A percentile compares a stretch with the other conserved stretches of the same genome.
phyloP scores from a whole-genome alignment of 2,329 filamentous ascomycete species.

The Lachnellula hyalina region DNA sequence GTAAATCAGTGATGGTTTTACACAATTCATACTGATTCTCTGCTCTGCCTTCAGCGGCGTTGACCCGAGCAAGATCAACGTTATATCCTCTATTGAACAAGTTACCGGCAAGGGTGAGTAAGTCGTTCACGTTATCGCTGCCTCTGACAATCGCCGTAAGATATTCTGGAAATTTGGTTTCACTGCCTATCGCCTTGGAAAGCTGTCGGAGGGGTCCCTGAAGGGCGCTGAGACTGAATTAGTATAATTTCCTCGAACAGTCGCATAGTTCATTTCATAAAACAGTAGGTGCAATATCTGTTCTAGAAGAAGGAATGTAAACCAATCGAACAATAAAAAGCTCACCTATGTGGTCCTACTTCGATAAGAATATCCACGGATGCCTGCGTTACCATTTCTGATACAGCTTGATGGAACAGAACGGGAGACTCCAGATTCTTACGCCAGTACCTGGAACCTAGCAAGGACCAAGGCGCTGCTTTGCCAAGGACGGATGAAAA shows the following conservation, averaged over 20 bases:
- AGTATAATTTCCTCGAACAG: no score
- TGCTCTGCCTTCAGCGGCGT: no score
- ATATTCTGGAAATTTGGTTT: not conserved
- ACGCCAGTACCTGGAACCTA: constrained; percentile 37
- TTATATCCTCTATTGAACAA: constrained; percentile 43
- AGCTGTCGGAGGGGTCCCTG: not conserved
- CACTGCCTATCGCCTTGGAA: constrained; percentile 31
- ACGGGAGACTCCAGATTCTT: constrained; percentile 41
- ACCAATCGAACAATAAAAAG: no score
- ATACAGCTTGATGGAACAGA: constrained; percentile 27
- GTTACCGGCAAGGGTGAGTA: constrained; percentile 35
- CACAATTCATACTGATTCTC: no score
- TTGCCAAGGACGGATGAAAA: not conserved
- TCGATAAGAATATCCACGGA: constrained; percentile 4
- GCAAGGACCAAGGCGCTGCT: not conserved
- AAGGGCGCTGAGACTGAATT: not conserved
- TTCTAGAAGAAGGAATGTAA: no score
- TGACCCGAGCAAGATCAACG: not conserved
- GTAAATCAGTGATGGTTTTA: constrained; percentile 36
- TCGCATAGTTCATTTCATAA: no score
- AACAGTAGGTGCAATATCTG: no score
- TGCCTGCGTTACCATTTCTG: not conserved
- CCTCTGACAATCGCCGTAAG: not conserved
- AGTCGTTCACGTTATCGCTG: constrained; percentile 31
- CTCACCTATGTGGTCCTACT: constrained; percentile 5